These are phyloP conservation scores for Xylariaceae sp. DNA, from an alignment of 2,329 filamentous ascomycete species.

Conservation along the genomic window DNA sequence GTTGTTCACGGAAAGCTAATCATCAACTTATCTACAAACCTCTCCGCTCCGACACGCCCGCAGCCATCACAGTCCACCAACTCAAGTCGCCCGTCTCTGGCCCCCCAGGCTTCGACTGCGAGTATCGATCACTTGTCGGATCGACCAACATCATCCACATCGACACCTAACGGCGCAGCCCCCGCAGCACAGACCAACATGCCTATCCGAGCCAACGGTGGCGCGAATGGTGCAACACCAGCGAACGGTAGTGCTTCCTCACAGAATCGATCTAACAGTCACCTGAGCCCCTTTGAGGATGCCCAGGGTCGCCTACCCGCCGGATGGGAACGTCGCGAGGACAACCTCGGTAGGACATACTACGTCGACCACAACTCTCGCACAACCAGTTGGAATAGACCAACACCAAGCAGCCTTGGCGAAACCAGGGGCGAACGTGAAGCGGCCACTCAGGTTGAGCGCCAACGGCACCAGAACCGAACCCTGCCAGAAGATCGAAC, in stretches of 20 bases:
- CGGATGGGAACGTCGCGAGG: conserved; percentile 93
- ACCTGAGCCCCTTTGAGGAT: conserved; percentile 91
- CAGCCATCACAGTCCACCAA: conserved; percentile 35
- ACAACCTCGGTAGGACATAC: conserved; percentile 91
- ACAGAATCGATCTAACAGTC: conserved; percentile 43
- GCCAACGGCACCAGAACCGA: conserved; percentile 88
- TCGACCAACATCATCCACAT: conserved; percentile 50
- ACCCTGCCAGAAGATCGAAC: conserved; percentile 94
- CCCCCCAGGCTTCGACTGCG: conserved; percentile 41
- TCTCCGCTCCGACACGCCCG: conserved; percentile 60
- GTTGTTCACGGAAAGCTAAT: conserved; percentile 98
- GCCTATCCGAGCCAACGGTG: conserved; percentile 44
- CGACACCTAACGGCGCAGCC: conserved; percentile 42
- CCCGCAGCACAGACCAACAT: conserved; percentile 39
- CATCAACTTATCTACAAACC: conserved; percentile 89
- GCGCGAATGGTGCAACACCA: conserved; percentile 37
- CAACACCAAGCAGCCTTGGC: conserved; percentile 71
- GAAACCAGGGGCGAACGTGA: conserved; percentile 77
- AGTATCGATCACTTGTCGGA: conserved; percentile 42
- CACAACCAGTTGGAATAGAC: conserved; percentile 93
- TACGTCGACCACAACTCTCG: conserved; percentile 98
- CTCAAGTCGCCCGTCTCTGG: conserved; percentile 43
- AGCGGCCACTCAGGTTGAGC: conserved; percentile 86
- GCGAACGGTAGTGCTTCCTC: conserved; percentile 36
- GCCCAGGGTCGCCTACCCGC: conserved; percentile 86